These are phyloP conservation scores for Euclidium syriacum DNA, from an alignment of 345 rosid species.

Conservation along the genomic window DNA sequence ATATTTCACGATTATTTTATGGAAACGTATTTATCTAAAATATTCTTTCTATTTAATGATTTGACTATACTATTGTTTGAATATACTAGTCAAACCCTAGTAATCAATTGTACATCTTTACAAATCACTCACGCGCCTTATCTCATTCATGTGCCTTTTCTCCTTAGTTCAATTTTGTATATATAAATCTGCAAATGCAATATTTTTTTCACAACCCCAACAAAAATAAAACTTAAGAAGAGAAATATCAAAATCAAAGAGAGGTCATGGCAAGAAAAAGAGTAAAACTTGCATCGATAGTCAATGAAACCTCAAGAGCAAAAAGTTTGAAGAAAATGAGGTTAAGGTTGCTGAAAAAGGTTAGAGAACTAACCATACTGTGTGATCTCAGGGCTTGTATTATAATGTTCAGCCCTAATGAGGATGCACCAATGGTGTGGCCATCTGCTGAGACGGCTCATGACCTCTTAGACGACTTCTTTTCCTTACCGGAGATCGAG, in stretches of 20 bases:
- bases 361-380: constrained; percentile 46
- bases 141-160: neutral
- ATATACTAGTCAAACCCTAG: neutral
- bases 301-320: constrained; percentile 36
- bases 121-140: no score
- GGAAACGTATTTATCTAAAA: no score
- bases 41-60: no score
- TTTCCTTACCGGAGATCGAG: constrained; percentile 6
- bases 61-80: no score
- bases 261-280: constrained; percentile 45
- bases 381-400: constrained; percentile 55
- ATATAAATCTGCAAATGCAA: neutral
- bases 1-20: no score
- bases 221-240: neutral
- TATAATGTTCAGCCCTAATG: constrained; percentile 42
- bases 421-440: constrained; percentile 44
- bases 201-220: neutral
- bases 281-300: constrained; percentile 41
- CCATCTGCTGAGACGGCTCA: constrained; percentile 30
- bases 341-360: constrained; percentile 55
- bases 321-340: constrained; percentile 48
- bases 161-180: neutral
- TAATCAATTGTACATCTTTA: neutral
- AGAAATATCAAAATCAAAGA: constrained; percentile 4
- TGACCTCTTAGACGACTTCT: constrained; percentile 10